Evolutionary conservation across 306 rosid species (phyloP).

Genomic region (Macrotyloma uniflorum): DNA sequence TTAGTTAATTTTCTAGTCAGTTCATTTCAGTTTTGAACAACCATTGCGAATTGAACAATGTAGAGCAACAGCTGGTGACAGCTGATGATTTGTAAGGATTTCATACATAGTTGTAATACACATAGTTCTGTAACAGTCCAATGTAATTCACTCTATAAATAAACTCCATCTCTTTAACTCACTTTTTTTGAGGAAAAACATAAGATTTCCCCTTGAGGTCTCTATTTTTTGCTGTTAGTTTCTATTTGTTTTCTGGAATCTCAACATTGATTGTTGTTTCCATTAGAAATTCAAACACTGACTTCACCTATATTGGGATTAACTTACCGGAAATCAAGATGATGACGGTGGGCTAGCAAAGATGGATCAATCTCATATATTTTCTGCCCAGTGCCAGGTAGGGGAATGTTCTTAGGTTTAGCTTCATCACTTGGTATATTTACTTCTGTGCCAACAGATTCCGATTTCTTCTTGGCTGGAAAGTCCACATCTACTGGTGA

Average conservation of each 20-base stretch:
- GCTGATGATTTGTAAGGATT: neutral
- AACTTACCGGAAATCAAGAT: constrained; percentile 95
- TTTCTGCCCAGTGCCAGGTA: constrained; percentile 80
- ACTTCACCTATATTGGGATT: constrained; percentile 23
- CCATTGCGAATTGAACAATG: neutral
- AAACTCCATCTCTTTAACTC: neutral
- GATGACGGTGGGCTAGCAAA: constrained; percentile 55
- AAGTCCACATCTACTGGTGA: constrained; percentile 45
- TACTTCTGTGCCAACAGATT: constrained; percentile 40
- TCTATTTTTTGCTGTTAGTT: neutral
- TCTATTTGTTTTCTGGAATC: neutral
- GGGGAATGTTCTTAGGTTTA: constrained; percentile 57
- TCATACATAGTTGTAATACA: neutral
- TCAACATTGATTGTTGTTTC: neutral
- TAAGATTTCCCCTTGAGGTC: neutral
- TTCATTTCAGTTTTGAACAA: neutral
- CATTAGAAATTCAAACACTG: constrained; percentile 32
- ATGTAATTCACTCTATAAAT: neutral
- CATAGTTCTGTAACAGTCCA: neutral
- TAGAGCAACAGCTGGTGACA: neutral
- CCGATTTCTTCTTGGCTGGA: constrained; percentile 45
- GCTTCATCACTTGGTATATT: constrained; percentile 37
- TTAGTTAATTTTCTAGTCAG: neutral
- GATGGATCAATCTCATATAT: constrained; percentile 83
- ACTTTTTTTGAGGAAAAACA: neutral